A percentile compares a stretch with the other conserved stretches of the same genome.
Conservation (phyloP, 1,139 yeast genomes). For the Debaryomyces singareniensis region DNA sequence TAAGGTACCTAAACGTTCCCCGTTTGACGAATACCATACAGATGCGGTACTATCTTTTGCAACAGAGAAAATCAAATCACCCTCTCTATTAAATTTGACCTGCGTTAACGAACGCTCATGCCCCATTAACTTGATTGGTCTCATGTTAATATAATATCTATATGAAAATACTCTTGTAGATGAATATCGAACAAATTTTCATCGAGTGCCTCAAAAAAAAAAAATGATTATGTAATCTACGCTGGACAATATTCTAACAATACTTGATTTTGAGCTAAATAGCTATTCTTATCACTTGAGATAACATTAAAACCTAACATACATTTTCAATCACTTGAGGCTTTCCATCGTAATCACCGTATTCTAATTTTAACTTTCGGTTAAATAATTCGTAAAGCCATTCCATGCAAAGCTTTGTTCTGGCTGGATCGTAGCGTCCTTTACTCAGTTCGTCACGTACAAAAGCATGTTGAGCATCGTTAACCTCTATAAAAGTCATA, state of each 20-base stretch:
- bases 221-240: too few relatives aligned
- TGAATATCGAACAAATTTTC: too few relatives aligned
- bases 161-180: too few relatives aligned
- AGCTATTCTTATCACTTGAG: too few relatives aligned
- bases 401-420: slow-evolving; percentile 60
- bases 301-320: too few relatives aligned
- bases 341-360: too few relatives aligned
- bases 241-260: too few relatives aligned
- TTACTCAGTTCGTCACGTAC: slow-evolving; percentile 73
- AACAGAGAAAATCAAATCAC: slow-evolving; percentile 87
- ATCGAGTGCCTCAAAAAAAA: too few relatives aligned
- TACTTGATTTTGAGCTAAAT: too few relatives aligned
- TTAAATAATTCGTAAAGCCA: slow-evolving; percentile 67
- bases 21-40: slow-evolving; percentile 92
- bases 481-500: slow-evolving; percentile 67
- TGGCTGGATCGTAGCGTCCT: slow-evolving; percentile 75
- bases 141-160: too few relatives aligned
- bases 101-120: slow-evolving; percentile 87
- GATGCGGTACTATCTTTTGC: slow-evolving; percentile 88
- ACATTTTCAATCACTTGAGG: too few relatives aligned
- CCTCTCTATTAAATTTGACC: slow-evolving; percentile 91
- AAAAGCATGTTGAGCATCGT: slow-evolving; percentile 77
- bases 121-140: slow-evolving; percentile 59
- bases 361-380: too few relatives aligned
- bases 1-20: slow-evolving; percentile 94